A percentile compares a stretch with the other conserved stretches of the same genome.
Evolutionary conservation across 352 stramenopile species (phyloP).

Genomic region (Globisporangium polare): DNA sequence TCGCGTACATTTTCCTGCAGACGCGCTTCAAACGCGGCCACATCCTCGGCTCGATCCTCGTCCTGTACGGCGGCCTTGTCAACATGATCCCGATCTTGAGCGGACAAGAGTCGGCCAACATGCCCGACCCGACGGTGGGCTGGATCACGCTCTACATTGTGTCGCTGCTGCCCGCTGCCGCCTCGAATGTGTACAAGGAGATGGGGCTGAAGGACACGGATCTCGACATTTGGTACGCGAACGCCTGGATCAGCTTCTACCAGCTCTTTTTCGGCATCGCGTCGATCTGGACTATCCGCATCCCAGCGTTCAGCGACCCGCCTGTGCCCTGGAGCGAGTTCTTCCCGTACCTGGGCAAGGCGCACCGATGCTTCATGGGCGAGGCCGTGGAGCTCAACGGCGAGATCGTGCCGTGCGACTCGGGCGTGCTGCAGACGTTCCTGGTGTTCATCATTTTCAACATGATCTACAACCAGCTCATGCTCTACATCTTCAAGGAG

Average conservation of each 20-base stretch:
- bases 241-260: constrained; percentile 84
- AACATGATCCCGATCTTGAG: constrained; percentile 80
- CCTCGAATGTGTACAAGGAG: constrained; percentile 88
- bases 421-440: constrained; percentile 68
- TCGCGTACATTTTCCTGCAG: constrained; percentile 75
- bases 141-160: constrained; percentile 83
- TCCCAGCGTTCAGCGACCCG: constrained; percentile 76
- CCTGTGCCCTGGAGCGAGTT: constrained; percentile 75
- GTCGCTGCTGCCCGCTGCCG: constrained; percentile 59
- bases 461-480: constrained; percentile 86
- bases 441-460: constrained; percentile 62
- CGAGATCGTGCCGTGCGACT: constrained; percentile 51
- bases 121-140: constrained; percentile 61
- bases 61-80: constrained; percentile 82
- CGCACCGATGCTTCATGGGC: constrained; percentile 73
- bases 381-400: constrained; percentile 65
- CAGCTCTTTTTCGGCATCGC: constrained; percentile 67
- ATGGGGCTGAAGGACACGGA: constrained; percentile 86
- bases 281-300: constrained; percentile 79
- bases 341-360: constrained; percentile 56
- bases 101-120: constrained; percentile 61
- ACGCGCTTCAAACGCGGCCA: constrained; percentile 82
- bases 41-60: constrained; percentile 79
- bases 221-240: constrained; percentile 87
- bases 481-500: constrained; percentile 89